phyloP scores from a whole-genome alignment of 2,329 filamentous ascomycete species.

The Fusarium succisae region DNA sequence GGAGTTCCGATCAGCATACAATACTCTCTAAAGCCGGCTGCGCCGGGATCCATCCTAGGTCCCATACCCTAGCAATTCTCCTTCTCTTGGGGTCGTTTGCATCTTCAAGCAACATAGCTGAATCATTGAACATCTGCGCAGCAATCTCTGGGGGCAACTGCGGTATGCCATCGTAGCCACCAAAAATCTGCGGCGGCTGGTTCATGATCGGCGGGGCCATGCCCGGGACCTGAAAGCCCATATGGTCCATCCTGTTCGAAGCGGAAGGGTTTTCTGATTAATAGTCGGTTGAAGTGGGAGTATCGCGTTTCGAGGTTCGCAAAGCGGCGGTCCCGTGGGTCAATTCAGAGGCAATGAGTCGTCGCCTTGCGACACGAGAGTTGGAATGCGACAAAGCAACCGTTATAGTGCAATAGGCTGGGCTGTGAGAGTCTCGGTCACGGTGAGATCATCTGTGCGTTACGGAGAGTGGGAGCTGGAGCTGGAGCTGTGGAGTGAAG shows the following conservation, averaged over 20 bases:
- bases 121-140: slow-evolving; percentile 69
- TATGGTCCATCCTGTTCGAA: slow-evolving; percentile 53
- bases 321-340: slow-evolving; percentile 12
- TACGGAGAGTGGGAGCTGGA: not conserved
- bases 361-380: slow-evolving; percentile 5
- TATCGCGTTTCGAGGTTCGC: slow-evolving; percentile 2
- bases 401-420: not conserved
- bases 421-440: slow-evolving; percentile 10
- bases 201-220: slow-evolving; percentile 70
- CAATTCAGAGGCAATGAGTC: slow-evolving; percentile 17
- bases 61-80: slow-evolving; percentile 83
- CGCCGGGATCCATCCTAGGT: not conserved
- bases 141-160: slow-evolving; percentile 66
- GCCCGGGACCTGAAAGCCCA: slow-evolving; percentile 67
- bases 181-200: slow-evolving; percentile 76
- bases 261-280: not conserved
- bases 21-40: not conserved
- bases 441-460: not conserved
- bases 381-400: not conserved
- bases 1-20: slow-evolving; percentile 24
- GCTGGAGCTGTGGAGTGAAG: slow-evolving; percentile 24
- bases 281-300: not conserved
- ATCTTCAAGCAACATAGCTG: slow-evolving; percentile 67
- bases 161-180: slow-evolving; percentile 69
- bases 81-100: slow-evolving; percentile 86